Evolutionary conservation across 192 early-diverging fungal species (phyloP), one percentile per base, ranked within the genome.

Genomic region (Entomortierella parvispora): DNA sequence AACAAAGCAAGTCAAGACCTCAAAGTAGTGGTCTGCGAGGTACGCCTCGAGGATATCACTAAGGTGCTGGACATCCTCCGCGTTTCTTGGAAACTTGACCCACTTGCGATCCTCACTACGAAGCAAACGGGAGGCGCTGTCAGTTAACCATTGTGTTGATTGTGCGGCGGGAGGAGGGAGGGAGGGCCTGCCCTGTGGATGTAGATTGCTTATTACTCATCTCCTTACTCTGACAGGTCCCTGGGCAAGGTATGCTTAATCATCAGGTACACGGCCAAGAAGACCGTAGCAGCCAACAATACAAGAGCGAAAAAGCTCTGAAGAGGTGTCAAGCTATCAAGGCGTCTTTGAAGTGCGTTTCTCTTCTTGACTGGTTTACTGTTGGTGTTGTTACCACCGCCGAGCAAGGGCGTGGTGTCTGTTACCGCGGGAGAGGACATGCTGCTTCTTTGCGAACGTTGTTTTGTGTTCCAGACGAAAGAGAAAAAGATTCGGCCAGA

Each of bases 1-100:
- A 31, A 83, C 44, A 62, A 81, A 87, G 31, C 80, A 78, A 28
- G 63, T 52, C 33, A 82, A 64, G 17, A 87, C 85, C 47, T 77
- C 68, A 47, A 58, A 69, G 66, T 82, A 87, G 43, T 87, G 81
- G 10, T 81, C 42, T 3, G 68, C 49, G 11, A 87, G 79, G 50
- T 87, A 87, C 14, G 53, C 45, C 33, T 72, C 65, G n/a, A 87
- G 62, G 9, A 84, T 53, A 0, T 64, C 66, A 58, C 84, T 84
- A 42, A 84, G 29, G 46, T 69, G 60, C 25, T 75, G 79, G 32
- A 87, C 76, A 48, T 87, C 83, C 29, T 81, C 60, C 37, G 82
- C 64, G 51, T 66, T 80, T 43, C 72, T 72, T 46, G 85, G 85
- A 28, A 87, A 67, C 58, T 82, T 87, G 53, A 84, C 42, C 55